Percentiles rank a stretch among this genome's conserved stretches.
phyloP scores from a whole-genome alignment of 257 asterid species.

The Misopates orontium region DNA sequence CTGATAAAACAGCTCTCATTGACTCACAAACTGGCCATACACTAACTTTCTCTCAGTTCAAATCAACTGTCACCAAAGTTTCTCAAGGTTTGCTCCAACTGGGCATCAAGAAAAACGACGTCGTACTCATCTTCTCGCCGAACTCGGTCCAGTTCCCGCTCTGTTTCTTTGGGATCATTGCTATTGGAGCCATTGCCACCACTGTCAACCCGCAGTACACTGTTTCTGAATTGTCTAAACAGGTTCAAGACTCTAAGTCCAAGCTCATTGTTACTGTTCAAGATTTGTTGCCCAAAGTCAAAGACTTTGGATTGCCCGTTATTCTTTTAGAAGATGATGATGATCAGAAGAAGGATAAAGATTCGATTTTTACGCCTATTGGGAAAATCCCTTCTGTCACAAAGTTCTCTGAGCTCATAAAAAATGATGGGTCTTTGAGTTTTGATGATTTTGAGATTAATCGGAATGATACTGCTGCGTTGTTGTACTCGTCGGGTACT shows the following conservation, averaged over 20 bases:
- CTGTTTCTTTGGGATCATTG: slow-evolving; percentile 58
- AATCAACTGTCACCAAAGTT: slow-evolving; percentile 53
- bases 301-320: slow-evolving; percentile 55
- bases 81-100: slow-evolving; percentile 57
- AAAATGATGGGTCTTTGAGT: slow-evolving; percentile 45
- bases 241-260: slow-evolving; percentile 62
- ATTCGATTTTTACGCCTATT: slow-evolving; percentile 13
- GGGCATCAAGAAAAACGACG: slow-evolving; percentile 68
- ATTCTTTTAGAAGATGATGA: slow-evolving; percentile 44
- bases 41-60: slow-evolving; percentile 53
- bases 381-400: slow-evolving; percentile 36
- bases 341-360: neutral
- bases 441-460: slow-evolving; percentile 37
- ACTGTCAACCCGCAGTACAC: slow-evolving; percentile 79
- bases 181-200: slow-evolving; percentile 81
- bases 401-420: slow-evolving; percentile 48
- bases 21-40: slow-evolving; percentile 57
- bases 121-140: slow-evolving; percentile 73
- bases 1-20: slow-evolving; percentile 62
- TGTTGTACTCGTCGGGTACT: slow-evolving; percentile 92
- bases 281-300: slow-evolving; percentile 58
- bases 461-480: slow-evolving; percentile 67
- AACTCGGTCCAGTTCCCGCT: slow-evolving; percentile 67
- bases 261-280: slow-evolving; percentile 76
- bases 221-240: slow-evolving; percentile 69